Conservation (phyloP, 2,329 filamentous ascomycete species). For the Apiospora sp. region DNA sequence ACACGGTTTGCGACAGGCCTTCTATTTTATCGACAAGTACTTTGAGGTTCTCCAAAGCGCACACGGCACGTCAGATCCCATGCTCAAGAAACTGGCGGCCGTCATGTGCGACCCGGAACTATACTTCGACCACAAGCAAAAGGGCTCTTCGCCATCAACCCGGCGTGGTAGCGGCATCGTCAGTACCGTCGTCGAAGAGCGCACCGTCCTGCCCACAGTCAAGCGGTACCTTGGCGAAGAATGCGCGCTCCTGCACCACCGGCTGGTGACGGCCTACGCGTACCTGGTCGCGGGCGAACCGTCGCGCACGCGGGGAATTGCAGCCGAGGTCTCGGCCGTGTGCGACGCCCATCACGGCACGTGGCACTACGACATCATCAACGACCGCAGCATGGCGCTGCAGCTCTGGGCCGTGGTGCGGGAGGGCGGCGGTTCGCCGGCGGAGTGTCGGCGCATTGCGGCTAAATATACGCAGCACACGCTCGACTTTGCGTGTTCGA, state of each 20-base stretch:
- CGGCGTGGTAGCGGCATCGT: not conserved
- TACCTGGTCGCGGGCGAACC: not conserved
- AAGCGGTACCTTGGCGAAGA: not conserved
- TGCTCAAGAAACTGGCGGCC: not conserved
- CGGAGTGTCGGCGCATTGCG: not conserved
- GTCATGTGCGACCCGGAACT: slow-evolving; percentile 3
- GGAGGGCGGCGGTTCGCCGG: not conserved
- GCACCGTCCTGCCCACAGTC: not conserved
- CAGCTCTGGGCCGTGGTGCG: not conserved
- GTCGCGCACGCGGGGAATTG: not conserved
- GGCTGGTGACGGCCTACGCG: not conserved
- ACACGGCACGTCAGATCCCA: not conserved
- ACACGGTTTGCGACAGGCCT: not conserved
- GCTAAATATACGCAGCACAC: not conserved
- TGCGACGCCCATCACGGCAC: not conserved
- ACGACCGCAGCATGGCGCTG: not conserved
- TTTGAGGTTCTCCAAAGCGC: not conserved
- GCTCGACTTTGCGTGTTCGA: not conserved
- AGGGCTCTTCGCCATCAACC: not conserved
- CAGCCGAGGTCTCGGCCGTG: not conserved
- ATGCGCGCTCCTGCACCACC: not conserved
- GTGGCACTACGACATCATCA: not conserved
- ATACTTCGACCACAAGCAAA: not conserved
- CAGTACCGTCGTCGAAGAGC: not conserved
- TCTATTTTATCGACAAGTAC: not conserved